Evolutionary conservation across 495 filamentous ascomycete genomes (phyloP), one percentile per base, ranked within the genome.

Genomic region (Apodospora peruviana): DNA sequence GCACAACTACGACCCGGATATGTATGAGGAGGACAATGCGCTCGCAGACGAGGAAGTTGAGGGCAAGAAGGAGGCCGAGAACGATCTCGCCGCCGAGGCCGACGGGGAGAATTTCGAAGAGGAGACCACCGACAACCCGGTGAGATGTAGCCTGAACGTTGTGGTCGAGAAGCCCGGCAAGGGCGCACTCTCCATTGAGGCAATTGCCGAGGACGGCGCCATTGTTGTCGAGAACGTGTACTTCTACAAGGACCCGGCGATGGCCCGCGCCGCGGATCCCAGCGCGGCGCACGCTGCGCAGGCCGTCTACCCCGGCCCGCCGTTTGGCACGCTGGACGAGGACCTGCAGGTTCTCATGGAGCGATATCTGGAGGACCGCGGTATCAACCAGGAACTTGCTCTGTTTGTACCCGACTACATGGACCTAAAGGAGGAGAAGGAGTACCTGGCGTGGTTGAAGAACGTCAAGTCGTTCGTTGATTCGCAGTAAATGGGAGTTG

Each of bases 341-440:
- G 93, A 96, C 59, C 78, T 99, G 34, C 90, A 97, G 73, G 75
- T 87, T 45, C 73, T 95, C 61, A 72, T 96, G 64, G 93, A 97
- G 78, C 81, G 88, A 52, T 97, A 93, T 72, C 77, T 99, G 47
- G 91, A 95, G 67, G 93, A 94, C 77, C 79, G 93, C 58, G 91
- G 93, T 50, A 79, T 99, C 70, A 88, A 93, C 62, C 84, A 87
- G 49, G 79, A 83, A 52, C 77, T 99, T 60, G 90, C 90, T 47
- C 71, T 89, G 53, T 96, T 96, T 70, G 81, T 95, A 43, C 90
- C 90, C 43, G 91, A 97, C 64, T 99, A 95, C 72, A 91, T 97
- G 61, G 88, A 96, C 68, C 83, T 86, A 70, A 99, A 99, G 83
- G 93, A 99, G 81, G 91, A 99, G 82, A 88, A 83, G 78, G 93